Evolutionary conservation across 1,139 yeast genomes (phyloP).

Genomic region (Kodamaea sp.): DNA sequence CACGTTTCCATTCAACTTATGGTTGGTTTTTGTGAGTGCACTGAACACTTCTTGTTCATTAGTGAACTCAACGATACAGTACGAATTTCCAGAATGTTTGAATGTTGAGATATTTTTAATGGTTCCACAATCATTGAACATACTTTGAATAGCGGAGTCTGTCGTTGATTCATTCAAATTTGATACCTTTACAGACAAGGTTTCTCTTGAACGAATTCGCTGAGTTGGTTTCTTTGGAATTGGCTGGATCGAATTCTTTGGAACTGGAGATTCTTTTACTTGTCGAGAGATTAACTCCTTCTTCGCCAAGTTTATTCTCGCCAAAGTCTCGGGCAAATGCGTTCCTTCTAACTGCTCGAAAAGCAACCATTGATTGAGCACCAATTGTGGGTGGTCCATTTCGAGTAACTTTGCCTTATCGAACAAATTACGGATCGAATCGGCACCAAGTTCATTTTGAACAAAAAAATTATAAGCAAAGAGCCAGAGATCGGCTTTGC

Average conservation of each 20-base stretch:
- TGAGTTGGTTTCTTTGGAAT: background rate
- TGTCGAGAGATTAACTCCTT: no score
- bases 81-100: conserved; percentile 13
- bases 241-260: background rate
- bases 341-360: conserved; percentile 39
- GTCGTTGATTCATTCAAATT: conserved; percentile 30
- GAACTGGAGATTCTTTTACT: background rate
- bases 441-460: conserved; percentile 1
- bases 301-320: no score
- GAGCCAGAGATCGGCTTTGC: conserved; percentile 49
- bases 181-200: conserved; percentile 46
- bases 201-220: conserved; percentile 52
- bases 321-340: no score
- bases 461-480: conserved; percentile 39
- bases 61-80: conserved; percentile 56
- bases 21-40: conserved; percentile 59
- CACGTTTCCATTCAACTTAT: conserved; percentile 38
- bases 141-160: conserved; percentile 31
- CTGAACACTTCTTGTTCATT: conserved; percentile 48
- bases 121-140: conserved; percentile 62
- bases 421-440: no score
- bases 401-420: background rate
- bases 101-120: conserved; percentile 33
- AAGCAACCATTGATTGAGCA: conserved; percentile 44
- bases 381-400: conserved; percentile 52